Conservation (phyloP, 495 filamentous ascomycete species). For the Lentithecium fluviatile region DNA sequence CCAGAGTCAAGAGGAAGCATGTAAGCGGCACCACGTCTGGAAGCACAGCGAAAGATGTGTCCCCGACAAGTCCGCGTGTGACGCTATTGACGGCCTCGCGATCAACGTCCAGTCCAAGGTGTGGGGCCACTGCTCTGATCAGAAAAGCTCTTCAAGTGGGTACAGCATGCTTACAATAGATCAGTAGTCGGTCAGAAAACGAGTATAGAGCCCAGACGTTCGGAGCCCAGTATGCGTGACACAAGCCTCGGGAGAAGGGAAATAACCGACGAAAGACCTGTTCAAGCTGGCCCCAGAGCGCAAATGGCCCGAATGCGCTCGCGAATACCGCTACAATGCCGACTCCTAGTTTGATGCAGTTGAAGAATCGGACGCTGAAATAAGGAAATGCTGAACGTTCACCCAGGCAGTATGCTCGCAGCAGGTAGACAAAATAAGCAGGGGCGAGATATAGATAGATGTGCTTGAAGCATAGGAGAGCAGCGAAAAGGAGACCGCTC, state of each 20-base stretch:
- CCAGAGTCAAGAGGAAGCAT: constrained; percentile 78
- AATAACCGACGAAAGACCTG: constrained; percentile 85
- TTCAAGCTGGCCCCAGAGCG: constrained; percentile 77
- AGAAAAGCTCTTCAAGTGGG: background rate
- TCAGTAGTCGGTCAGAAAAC: constrained; percentile 78
- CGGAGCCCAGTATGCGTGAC: constrained; percentile 97
- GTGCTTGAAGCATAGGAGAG: constrained; percentile 89
- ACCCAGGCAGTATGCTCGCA: constrained; percentile 85
- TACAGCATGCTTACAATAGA: constrained; percentile 58
- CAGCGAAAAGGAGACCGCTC: constrained; percentile 80
- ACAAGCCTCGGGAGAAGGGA: constrained; percentile 88
- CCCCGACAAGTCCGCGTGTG: constrained; percentile 89
- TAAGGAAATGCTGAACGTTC: constrained; percentile 66
- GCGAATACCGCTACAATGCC: constrained; percentile 72
- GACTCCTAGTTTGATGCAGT: constrained; percentile 75
- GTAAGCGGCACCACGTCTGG: constrained; percentile 76
- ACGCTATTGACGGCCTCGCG: constrained; percentile 76
- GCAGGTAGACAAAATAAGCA: constrained; percentile 90
- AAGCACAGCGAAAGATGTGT: constrained; percentile 90
- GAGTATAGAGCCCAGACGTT: constrained; percentile 98
- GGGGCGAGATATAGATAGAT: constrained; percentile 97
- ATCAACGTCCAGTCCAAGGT: constrained; percentile 70
- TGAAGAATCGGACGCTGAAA: constrained; percentile 70
- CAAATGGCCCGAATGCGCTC: constrained; percentile 87
- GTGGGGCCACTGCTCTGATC: constrained; percentile 62